Evolutionary conservation across 768 basidiomycete species (phyloP).

Genomic region (Myochromella boudieri): DNA sequence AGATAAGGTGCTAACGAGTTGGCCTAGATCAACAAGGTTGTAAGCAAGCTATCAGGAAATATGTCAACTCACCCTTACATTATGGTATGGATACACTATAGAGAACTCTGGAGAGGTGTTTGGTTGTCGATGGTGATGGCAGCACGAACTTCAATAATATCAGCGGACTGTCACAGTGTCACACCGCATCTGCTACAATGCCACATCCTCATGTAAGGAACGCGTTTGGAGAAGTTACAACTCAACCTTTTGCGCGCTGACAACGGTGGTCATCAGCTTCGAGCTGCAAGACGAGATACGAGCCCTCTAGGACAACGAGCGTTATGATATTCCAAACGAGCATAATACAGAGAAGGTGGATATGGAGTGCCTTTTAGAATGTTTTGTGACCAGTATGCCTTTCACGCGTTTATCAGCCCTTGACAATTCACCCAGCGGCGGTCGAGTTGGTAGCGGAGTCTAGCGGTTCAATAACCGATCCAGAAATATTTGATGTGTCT

Average conservation of each 20-base stretch:
- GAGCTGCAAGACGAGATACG: conserved; percentile 81
- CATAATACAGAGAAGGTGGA: conserved; percentile 61
- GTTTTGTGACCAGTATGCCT: conserved; percentile 28
- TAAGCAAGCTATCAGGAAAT: no score
- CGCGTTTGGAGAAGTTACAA: conserved; percentile 14
- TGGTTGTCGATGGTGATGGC: no score
- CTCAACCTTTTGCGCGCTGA: conserved; percentile 4
- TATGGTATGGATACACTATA: no score
- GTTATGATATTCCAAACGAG: conserved; percentile 68
- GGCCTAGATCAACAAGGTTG: no score
- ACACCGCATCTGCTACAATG: no score
- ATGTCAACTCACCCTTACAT: no score
- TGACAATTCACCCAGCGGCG: conserved; percentile 52
- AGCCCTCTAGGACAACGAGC: conserved; percentile 55
- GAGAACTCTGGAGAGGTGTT: no score
- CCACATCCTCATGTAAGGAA: conserved; percentile 12
- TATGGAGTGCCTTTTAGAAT: conserved; percentile 56
- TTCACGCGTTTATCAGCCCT: conserved; percentile 1
- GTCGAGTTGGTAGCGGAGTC: conserved; percentile 80
- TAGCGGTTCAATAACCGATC: conserved; percentile 68
- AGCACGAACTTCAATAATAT: no score
- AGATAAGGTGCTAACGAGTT: no score
- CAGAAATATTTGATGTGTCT: conserved; percentile 77
- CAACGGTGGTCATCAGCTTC: conserved; percentile 45
- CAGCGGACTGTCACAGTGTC: conserved; percentile 6